Percentiles rank a stretch among this genome's conserved stretches.
phyloP scores from a whole-genome alignment of 768 basidiomycete genomes.

The Sarcodon sp. region DNA sequence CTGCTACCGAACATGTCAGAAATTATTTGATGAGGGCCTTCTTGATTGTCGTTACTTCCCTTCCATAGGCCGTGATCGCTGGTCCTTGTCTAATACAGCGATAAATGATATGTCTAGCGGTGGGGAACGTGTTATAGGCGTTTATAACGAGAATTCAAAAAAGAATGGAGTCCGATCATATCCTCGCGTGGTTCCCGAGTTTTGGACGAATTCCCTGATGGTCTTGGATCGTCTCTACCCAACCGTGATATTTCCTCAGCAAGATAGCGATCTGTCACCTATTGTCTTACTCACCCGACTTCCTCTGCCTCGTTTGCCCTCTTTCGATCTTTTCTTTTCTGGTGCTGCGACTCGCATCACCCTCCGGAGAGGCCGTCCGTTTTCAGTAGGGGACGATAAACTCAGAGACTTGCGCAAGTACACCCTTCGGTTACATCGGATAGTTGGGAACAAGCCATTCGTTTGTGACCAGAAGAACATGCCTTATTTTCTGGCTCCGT shows the following conservation, averaged over 20 bases:
- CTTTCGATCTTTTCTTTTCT: conserved; percentile 49
- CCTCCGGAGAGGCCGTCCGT: conserved; percentile 32
- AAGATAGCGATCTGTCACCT: conserved; percentile 28
- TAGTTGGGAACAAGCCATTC: conserved; percentile 57
- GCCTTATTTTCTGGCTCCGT: conserved; percentile 57
- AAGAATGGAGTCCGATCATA: conserved; percentile 37
- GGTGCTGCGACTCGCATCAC: conserved; percentile 29
- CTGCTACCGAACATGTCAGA: conserved; percentile 41
- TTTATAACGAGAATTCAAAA: conserved; percentile 3
- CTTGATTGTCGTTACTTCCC: conserved; percentile 31
- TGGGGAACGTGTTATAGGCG: no score
- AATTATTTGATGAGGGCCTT: conserved; percentile 33
- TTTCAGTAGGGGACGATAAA: conserved; percentile 33
- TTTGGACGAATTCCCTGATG: conserved; percentile 42
- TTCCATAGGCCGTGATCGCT: conserved; percentile 1
- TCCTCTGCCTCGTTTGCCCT: conserved; percentile 44
- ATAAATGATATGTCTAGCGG: no score
- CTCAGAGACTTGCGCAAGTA: conserved; percentile 41
- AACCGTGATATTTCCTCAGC: conserved; percentile 27
- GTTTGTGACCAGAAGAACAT: conserved; percentile 39
- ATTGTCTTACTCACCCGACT: conserved; percentile 54
- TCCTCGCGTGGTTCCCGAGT: conserved; percentile 42
- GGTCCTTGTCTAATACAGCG: not conserved
- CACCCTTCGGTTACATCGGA: conserved; percentile 49
- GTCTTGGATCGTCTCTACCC: conserved; percentile 36